A percentile compares a stretch with the other conserved stretches of the same genome.
Conservation (phyloP, 306 rosid genomes). For the Leucaena leucocephala region DNA sequence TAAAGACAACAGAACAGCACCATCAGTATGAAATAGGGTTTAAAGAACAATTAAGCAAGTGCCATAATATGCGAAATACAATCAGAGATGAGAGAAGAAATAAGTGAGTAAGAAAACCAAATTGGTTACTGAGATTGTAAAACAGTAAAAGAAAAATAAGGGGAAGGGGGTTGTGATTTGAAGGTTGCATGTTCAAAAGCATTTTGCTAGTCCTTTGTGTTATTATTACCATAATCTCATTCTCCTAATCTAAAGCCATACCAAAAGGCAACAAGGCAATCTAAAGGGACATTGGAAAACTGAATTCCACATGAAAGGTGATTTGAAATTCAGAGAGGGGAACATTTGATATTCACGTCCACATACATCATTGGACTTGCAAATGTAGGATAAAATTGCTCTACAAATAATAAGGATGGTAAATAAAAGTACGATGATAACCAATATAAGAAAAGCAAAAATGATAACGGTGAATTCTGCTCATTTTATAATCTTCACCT, state of each 20-base stretch:
- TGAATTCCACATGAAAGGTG: conserved; percentile 14
- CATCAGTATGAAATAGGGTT: conserved; percentile 22
- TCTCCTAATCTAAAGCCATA: conserved; percentile 22
- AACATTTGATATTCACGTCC: conserved; percentile 7
- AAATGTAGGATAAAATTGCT: conserved; percentile 9
- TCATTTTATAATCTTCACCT: conserved; percentile 58
- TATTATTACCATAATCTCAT: neutral
- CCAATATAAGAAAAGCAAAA: conserved; percentile 3
- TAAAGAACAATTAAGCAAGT: conserved; percentile 4
- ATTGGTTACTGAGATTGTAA: neutral
- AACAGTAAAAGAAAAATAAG: neutral
- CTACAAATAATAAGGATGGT: conserved; percentile 10
- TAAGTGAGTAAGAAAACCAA: neutral
- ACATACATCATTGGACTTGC: conserved; percentile 7
- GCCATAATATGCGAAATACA: neutral
- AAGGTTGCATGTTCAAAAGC: conserved; percentile 15
- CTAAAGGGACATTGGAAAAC: conserved; percentile 14
- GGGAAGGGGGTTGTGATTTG: neutral
- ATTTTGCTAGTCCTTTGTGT: conserved; percentile 6
- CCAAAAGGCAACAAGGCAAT: conserved; percentile 22
- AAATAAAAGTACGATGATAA: neutral
- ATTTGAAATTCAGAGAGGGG: conserved; percentile 22
- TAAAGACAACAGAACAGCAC: conserved; percentile 27
- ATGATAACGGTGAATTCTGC: neutral
- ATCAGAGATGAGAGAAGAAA: conserved; percentile 5